These are phyloP conservation scores for Halenospora varia DNA, from an alignment of 495 filamentous ascomycete genomes.

Conservation along the genomic window DNA sequence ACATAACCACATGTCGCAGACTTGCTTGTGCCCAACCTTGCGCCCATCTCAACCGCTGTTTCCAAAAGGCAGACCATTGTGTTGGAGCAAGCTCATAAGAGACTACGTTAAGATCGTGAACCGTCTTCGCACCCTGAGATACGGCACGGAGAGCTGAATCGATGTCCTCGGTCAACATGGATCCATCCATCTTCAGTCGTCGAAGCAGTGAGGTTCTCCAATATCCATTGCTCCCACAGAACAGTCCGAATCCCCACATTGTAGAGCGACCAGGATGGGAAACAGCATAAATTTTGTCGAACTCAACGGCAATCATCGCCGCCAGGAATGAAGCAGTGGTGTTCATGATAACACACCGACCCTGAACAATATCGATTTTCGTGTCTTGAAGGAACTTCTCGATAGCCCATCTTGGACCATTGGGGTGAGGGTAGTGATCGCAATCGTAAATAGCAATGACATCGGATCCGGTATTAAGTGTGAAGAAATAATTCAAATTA, in stretches of 20 bases:
- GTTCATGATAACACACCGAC: conserved; percentile 38
- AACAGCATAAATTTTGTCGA: conserved; percentile 41
- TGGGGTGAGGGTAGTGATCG: conserved; percentile 38
- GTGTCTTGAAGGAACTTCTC: conserved; percentile 30
- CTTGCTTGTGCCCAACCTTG: conserved; percentile 12
- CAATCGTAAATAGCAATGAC: conserved; percentile 37
- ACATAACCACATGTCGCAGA: neutral
- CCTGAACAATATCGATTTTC: conserved; percentile 37
- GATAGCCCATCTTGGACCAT: conserved; percentile 35
- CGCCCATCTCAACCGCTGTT: conserved; percentile 11
- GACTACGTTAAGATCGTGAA: conserved; percentile 11
- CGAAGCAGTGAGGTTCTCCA: conserved; percentile 33
- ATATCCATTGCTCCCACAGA: conserved; percentile 38
- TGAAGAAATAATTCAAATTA: conserved; percentile 38
- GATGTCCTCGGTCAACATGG: conserved; percentile 39
- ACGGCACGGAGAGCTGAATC: conserved; percentile 36
- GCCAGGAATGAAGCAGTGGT: conserved; percentile 28
- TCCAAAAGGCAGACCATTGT: neutral
- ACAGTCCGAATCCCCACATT: conserved; percentile 36
- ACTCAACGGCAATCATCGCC: conserved; percentile 36
- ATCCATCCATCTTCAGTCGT: conserved; percentile 35
- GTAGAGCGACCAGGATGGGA: conserved; percentile 35
- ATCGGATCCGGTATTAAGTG: conserved; percentile 30
- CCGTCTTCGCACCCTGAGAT: conserved; percentile 3
- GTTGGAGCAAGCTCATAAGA: conserved; percentile 13